phyloP scores from a whole-genome alignment of 2,329 filamentous ascomycete genomes.

The Colletotrichum magnum region DNA sequence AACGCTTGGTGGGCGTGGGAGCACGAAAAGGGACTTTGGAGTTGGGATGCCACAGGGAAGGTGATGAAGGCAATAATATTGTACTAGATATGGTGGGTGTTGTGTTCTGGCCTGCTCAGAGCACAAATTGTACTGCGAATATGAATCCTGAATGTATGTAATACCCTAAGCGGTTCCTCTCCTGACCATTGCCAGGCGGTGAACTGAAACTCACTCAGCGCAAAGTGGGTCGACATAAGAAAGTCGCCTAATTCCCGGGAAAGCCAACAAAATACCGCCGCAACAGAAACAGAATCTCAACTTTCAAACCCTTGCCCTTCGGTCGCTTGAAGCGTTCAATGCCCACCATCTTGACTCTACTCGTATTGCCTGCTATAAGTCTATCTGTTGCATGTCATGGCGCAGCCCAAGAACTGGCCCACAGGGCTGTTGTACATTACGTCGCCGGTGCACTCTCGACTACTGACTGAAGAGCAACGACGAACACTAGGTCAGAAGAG shows the following conservation, averaged over 20 bases:
- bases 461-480: conserved; percentile 59
- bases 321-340: too few relatives aligned
- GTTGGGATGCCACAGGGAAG: neutral
- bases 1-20: too few relatives aligned
- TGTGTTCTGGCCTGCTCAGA: neutral
- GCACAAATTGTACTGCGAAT: neutral
- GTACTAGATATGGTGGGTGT: conserved; percentile 1
- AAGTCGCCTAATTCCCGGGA: too few relatives aligned
- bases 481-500: conserved; percentile 51
- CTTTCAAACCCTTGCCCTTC: too few relatives aligned
- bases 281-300: too few relatives aligned
- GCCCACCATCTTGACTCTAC: too few relatives aligned
- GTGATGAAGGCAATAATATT: neutral
- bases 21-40: neutral
- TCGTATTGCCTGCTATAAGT: too few relatives aligned
- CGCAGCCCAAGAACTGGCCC: conserved; percentile 72
- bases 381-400: neutral
- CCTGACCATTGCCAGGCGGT: too few relatives aligned
- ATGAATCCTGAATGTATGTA: neutral
- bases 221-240: too few relatives aligned
- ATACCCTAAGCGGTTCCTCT: too few relatives aligned
- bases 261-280: too few relatives aligned
- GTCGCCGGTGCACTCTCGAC: conserved; percentile 62
- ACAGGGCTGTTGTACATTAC: conserved; percentile 65
- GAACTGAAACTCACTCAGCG: too few relatives aligned